These are phyloP conservation scores for Gynandropsis gynandra DNA, from an alignment of 345 rosid genomes.

Conservation along the genomic window DNA sequence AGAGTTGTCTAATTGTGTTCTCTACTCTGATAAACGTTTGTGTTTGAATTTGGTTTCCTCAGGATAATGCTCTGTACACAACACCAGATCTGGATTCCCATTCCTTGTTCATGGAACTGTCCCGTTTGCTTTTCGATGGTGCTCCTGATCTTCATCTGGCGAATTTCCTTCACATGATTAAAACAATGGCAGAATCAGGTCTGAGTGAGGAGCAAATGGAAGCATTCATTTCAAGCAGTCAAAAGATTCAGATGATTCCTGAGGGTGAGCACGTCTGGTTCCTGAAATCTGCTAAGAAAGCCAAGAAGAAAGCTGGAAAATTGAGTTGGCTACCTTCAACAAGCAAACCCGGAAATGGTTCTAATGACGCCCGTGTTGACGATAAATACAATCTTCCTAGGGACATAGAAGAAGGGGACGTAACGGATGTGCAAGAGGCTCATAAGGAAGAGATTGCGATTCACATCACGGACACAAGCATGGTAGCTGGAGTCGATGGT, in stretches of 20 bases:
- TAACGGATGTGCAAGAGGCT: conserved; percentile 21
- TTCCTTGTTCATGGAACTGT: conserved; percentile 67
- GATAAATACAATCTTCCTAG: conserved; percentile 33
- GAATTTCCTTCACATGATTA: conserved; percentile 80
- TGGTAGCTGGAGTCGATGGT: conserved; percentile 31
- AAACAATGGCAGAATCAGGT: conserved; percentile 69
- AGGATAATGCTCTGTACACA: conserved; percentile 65
- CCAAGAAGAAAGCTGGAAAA: conserved; percentile 38
- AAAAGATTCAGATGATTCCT: conserved; percentile 64
- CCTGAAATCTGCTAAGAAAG: conserved; percentile 34
- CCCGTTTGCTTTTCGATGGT: conserved; percentile 62
- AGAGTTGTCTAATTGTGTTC: not conserved
- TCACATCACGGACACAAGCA: conserved; percentile 25
- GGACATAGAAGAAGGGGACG: conserved; percentile 19
- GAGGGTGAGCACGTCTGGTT: conserved; percentile 60
- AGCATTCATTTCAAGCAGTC: conserved; percentile 60
- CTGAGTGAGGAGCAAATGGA: conserved; percentile 61
- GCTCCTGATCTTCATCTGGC: conserved; percentile 66
- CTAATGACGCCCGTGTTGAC: conserved; percentile 29
- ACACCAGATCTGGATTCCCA: conserved; percentile 53
- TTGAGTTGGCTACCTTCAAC: conserved; percentile 66
- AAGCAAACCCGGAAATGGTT: conserved; percentile 62
- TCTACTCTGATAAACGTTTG: conserved; percentile 3
- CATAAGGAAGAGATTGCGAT: conserved; percentile 21
- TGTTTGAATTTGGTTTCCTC: conserved; percentile 27